These are phyloP conservation scores for Zalaria obscura DNA, from an alignment of 2,329 filamentous ascomycete genomes.

Conservation along the genomic window DNA sequence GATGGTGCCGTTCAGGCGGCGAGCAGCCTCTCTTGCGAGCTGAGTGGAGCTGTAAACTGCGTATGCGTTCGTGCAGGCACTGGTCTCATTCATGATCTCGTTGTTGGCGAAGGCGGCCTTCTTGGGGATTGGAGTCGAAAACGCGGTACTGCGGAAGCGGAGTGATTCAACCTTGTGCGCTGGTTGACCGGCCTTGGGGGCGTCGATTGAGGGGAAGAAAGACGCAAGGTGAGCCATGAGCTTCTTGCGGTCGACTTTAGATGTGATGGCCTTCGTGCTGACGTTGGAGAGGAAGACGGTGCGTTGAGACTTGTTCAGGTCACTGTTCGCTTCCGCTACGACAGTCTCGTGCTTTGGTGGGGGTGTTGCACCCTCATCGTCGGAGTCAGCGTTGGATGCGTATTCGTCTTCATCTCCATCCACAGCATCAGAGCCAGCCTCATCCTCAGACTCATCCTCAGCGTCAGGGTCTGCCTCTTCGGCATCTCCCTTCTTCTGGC, in stretches of 20 bases:
- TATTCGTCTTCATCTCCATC: slow-evolving; percentile 19
- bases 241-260: slow-evolving; percentile 65
- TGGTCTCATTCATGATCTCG: slow-evolving; percentile 79
- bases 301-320: slow-evolving; percentile 72
- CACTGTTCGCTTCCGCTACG: slow-evolving; percentile 29
- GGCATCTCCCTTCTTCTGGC: slow-evolving; percentile 11
- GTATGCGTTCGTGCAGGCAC: slow-evolving; percentile 88
- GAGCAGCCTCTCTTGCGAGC: slow-evolving; percentile 62
- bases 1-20: slow-evolving; percentile 67
- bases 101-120: slow-evolving; percentile 89
- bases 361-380: slow-evolving; percentile 36
- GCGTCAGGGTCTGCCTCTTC: slow-evolving; percentile 16
- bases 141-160: slow-evolving; percentile 87
- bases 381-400: slow-evolving; percentile 24
- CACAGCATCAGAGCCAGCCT: slow-evolving; percentile 14
- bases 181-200: slow-evolving; percentile 26
- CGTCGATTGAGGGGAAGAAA: slow-evolving; percentile 44
- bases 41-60: slow-evolving; percentile 66
- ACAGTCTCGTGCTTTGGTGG: slow-evolving; percentile 39
- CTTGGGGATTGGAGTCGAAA: slow-evolving; percentile 70
- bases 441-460: slow-evolving; percentile 11
- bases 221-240: slow-evolving; percentile 67
- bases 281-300: slow-evolving; percentile 93
- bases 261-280: slow-evolving; percentile 66
- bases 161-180: slow-evolving; percentile 73